Evolutionary conservation across 495 filamentous ascomycete species (phyloP).

Genomic region (Hypoxylon subgilvum): DNA sequence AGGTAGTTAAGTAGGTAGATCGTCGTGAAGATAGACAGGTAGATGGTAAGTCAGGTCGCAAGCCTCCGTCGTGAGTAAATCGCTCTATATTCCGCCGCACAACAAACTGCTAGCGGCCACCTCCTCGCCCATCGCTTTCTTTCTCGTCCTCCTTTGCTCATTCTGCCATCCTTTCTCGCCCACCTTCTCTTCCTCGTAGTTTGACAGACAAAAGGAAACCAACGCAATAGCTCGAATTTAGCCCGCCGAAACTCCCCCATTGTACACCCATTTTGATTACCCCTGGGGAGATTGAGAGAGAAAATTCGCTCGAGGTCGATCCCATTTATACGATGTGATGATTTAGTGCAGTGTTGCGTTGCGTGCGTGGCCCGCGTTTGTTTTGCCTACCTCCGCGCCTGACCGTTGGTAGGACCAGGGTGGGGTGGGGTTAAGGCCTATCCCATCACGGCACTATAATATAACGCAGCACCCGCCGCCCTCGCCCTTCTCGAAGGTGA

Average conservation of each 20-base stretch:
- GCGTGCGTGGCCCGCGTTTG: too few species aligned
- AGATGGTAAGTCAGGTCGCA: neutral
- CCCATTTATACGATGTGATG: too few species aligned
- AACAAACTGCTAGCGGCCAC: too few species aligned
- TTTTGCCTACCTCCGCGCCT: too few species aligned
- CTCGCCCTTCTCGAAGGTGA: slow-evolving; percentile 89
- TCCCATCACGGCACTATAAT: slow-evolving; percentile 63
- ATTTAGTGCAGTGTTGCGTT: too few species aligned
- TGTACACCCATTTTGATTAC: slow-evolving; percentile 14
- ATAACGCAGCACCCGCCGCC: slow-evolving; percentile 86
- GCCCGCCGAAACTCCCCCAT: slow-evolving; percentile 11
- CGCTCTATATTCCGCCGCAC: neutral
- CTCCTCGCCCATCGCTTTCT: neutral
- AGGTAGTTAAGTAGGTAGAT: slow-evolving; percentile 7
- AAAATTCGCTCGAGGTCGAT: neutral
- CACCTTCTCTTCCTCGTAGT: neutral
- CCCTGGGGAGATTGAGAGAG: neutral
- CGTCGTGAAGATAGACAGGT: slow-evolving; percentile 1
- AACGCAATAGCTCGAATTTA: slow-evolving; percentile 3
- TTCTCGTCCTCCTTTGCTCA: neutral
- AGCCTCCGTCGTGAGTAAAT: slow-evolving; percentile 14
- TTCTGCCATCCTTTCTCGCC: slow-evolving; percentile 3
- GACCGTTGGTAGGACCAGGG: too few species aligned
- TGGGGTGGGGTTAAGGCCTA: neutral
- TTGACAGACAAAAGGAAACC: slow-evolving; percentile 9